Conservation (phyloP, 495 filamentous ascomycete genomes). For the Peziza echinospora region DNA sequence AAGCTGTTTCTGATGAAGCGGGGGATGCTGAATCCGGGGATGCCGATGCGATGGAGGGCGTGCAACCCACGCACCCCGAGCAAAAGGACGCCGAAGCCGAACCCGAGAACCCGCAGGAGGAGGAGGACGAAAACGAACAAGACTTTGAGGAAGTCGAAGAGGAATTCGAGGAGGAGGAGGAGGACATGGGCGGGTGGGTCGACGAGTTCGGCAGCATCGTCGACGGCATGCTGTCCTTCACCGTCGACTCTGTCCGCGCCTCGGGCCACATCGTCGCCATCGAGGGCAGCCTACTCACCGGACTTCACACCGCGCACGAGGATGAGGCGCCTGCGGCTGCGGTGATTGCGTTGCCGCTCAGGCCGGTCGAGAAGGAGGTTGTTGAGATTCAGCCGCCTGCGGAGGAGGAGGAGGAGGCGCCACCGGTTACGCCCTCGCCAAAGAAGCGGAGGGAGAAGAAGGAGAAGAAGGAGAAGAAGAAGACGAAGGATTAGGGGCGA, state of each 20-base stretch:
- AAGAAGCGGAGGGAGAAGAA: slow-evolving; percentile 10
- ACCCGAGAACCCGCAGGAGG: slow-evolving; percentile 13
- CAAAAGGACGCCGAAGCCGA: slow-evolving; percentile 18
- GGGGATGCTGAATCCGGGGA: background rate
- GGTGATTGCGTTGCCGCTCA: background rate
- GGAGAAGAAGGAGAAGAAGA: slow-evolving; percentile 10
- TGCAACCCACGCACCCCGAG: too few relatives aligned
- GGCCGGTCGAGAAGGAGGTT: background rate
- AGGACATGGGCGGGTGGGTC: slow-evolving; percentile 35
- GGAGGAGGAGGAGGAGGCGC: slow-evolving; percentile 2
- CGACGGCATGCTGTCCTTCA: slow-evolving; percentile 37
- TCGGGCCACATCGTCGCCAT: slow-evolving; percentile 41
- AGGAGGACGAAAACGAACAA: slow-evolving; percentile 5
- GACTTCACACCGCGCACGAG: background rate
- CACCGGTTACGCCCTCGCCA: slow-evolving; percentile 4
- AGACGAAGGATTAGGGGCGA: slow-evolving; percentile 2
- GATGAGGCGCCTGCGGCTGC: background rate
- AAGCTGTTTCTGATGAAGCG: slow-evolving; percentile 1
- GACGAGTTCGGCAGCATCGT: slow-evolving; percentile 40
- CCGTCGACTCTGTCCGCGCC: slow-evolving; percentile 41
- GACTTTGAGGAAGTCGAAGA: slow-evolving; percentile 6
- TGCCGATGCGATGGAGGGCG: background rate
- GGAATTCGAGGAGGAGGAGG: slow-evolving; percentile 23
- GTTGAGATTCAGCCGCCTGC: background rate
- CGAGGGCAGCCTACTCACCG: slow-evolving; percentile 41